These are phyloP conservation scores for Glycine soja DNA, from an alignment of 306 rosid species.

Conservation along the genomic window DNA sequence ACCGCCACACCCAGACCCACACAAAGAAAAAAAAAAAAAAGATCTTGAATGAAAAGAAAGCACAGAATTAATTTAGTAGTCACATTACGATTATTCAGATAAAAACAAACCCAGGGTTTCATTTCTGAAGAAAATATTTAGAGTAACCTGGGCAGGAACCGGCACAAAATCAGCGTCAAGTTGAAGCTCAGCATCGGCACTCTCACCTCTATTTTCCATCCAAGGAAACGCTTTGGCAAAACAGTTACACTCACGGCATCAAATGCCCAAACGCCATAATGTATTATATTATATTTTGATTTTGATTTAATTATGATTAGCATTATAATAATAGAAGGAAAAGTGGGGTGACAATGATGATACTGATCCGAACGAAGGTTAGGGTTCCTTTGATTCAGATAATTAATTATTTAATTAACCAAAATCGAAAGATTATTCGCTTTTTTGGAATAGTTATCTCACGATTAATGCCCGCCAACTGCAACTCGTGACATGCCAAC, in stretches of 20 bases:
- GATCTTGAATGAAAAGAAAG: neutral
- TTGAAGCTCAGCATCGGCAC: slow-evolving; percentile 43
- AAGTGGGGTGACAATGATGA: slow-evolving; percentile 7
- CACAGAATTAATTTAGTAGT: neutral
- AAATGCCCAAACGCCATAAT: slow-evolving; percentile 11
- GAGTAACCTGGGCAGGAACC: slow-evolving; percentile 54
- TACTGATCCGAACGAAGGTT: slow-evolving; percentile 7
- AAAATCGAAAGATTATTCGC: neutral
- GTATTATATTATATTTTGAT: slow-evolving; percentile 1
- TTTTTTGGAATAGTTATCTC: neutral
- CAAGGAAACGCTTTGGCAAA: slow-evolving; percentile 33
- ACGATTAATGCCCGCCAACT: slow-evolving; percentile 43
- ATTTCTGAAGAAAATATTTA: slow-evolving; percentile 10
- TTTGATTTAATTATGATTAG: neutral
- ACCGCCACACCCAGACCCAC: neutral
- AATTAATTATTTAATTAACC: neutral
- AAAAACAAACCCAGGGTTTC: slow-evolving; percentile 5
- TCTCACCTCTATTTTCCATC: slow-evolving; percentile 59
- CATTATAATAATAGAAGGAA: slow-evolving; percentile 13
- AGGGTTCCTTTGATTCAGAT: neutral
- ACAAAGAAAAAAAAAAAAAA: neutral
- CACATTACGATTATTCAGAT: neutral
- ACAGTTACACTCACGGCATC: slow-evolving; percentile 17
- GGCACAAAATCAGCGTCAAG: slow-evolving; percentile 40
- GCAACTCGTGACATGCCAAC: slow-evolving; percentile 38